These are phyloP conservation scores for Agrocybe pediades DNA, from an alignment of 768 basidiomycete species.

Conservation along the genomic window DNA sequence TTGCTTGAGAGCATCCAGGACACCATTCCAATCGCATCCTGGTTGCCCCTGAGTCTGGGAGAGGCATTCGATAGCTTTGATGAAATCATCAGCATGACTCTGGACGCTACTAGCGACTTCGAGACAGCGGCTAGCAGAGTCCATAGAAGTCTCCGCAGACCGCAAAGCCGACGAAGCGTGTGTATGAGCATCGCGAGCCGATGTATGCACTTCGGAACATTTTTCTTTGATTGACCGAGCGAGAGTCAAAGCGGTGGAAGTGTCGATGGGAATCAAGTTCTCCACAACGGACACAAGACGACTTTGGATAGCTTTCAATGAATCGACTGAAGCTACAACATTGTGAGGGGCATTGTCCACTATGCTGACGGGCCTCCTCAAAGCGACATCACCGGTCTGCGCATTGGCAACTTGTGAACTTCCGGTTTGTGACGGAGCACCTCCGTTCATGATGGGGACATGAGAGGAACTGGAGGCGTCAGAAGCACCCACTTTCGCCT, in stretches of 20 bases:
- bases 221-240: slow-evolving; percentile 26
- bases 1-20: slow-evolving; percentile 2
- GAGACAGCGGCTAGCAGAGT: slow-evolving; percentile 28
- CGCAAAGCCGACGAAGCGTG: slow-evolving; percentile 32
- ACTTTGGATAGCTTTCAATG: slow-evolving; percentile 23
- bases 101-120: slow-evolving; percentile 24
- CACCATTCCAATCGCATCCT: slow-evolving; percentile 8
- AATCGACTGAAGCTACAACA: slow-evolving; percentile 10
- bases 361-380: no score
- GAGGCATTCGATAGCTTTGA: slow-evolving; percentile 21
- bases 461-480: background rate
- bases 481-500: background rate
- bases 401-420: no score
- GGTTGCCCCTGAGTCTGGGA: slow-evolving; percentile 1
- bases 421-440: no score
- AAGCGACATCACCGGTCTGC: no score
- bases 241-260: slow-evolving; percentile 16
- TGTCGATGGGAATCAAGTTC: slow-evolving; percentile 18
- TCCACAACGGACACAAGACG: slow-evolving; percentile 23
- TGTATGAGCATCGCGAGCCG: slow-evolving; percentile 26
- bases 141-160: slow-evolving; percentile 27
- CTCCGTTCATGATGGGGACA: background rate
- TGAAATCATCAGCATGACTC: slow-evolving; percentile 21
- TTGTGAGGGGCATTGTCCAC: background rate
- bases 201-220: slow-evolving; percentile 20